Conservation (phyloP, 2,329 filamentous ascomycete genomes). For the Annulohypoxylon truncatum region DNA sequence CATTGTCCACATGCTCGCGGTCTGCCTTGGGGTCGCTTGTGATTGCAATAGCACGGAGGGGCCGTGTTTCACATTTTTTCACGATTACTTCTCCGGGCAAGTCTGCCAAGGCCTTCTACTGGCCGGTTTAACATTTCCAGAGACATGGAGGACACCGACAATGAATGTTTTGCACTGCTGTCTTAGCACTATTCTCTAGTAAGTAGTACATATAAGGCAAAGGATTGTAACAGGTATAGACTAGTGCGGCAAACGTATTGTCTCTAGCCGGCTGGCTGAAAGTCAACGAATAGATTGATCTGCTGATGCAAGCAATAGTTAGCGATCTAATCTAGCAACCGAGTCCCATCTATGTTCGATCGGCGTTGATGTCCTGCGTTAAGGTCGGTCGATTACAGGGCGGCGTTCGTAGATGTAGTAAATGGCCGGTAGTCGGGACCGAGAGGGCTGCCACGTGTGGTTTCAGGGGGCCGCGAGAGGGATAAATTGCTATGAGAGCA, state of each 20-base stretch:
- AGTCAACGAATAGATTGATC: neutral
- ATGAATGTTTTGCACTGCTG: neutral
- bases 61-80: constrained; percentile 18
- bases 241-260: neutral
- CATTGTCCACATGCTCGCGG: constrained; percentile 2
- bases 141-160: neutral
- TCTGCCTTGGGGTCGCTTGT: neutral
- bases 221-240: neutral
- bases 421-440: constrained; percentile 25
- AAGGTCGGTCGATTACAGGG: neutral
- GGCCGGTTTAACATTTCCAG: neutral
- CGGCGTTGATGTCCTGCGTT: constrained; percentile 6
- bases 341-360: constrained; percentile 19
- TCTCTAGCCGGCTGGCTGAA: neutral
- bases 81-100: constrained; percentile 10
- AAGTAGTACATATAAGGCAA: too few species aligned
- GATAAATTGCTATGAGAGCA: constrained; percentile 4
- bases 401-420: neutral
- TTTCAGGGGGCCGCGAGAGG: constrained; percentile 21
- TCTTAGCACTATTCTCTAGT: too few species aligned
- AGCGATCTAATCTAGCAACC: neutral
- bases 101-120: neutral
- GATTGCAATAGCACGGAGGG: neutral
- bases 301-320: neutral
- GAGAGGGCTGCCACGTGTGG: constrained; percentile 16